phyloP scores from a whole-genome alignment of 2,329 filamentous ascomycete genomes.

The Aspergillus texensis region DNA sequence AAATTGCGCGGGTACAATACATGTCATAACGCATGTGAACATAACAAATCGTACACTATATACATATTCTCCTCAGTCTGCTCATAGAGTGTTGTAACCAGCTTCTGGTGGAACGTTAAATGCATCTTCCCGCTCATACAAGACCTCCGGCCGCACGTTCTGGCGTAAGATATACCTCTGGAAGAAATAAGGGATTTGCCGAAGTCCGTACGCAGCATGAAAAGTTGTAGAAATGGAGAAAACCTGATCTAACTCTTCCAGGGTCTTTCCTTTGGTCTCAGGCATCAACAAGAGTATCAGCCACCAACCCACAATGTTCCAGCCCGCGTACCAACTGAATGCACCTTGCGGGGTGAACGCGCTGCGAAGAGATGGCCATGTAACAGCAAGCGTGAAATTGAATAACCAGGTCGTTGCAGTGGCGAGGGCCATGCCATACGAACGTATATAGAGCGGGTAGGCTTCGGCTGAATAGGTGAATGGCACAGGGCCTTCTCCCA shows the following conservation, averaged over 20 bases:
- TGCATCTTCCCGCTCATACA: conserved; percentile 39
- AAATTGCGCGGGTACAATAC: neutral
- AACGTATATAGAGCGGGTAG: conserved; percentile 65
- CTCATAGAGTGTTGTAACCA: conserved; percentile 25
- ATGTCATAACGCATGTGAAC: conserved; percentile 5
- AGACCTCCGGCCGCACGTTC: conserved; percentile 43
- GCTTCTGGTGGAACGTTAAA: conserved; percentile 22
- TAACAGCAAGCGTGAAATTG: conserved; percentile 57
- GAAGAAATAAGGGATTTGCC: conserved; percentile 41
- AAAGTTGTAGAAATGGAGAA: conserved; percentile 55
- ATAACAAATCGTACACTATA: neutral
- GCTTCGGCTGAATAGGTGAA: conserved; percentile 70
- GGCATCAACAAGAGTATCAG: conserved; percentile 27
- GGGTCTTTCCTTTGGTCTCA: conserved; percentile 46
- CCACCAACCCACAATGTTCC: conserved; percentile 46
- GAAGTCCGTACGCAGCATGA: conserved; percentile 44
- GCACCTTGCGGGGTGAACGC: conserved; percentile 56
- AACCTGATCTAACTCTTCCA: conserved; percentile 56
- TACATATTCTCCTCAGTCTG: neutral
- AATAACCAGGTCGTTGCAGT: conserved; percentile 66
- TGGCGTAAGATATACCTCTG: conserved; percentile 38
- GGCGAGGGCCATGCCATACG: conserved; percentile 63
- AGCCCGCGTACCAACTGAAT: conserved; percentile 54
- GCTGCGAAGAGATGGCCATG: conserved; percentile 54
- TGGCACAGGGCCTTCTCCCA: conserved; percentile 66